Base-by-base conservation (phyloP, 495 filamentous ascomycete genomes). In the Podospora appendiculata region DNA sequence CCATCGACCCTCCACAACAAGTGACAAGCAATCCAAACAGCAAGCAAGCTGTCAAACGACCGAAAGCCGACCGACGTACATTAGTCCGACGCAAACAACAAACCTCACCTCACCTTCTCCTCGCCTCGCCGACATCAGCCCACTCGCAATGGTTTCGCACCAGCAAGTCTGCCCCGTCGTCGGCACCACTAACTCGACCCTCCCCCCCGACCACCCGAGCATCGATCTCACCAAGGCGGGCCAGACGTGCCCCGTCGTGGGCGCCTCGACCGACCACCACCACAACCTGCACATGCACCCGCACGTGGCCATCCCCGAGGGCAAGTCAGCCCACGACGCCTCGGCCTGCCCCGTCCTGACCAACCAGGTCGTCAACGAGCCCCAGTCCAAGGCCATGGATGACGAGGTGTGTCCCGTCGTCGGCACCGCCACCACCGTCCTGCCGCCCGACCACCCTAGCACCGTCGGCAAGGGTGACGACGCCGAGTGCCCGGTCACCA, bases 401-500 rank as follows among this genome's bases (percentile, higher is more conserved):
- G 72, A 74, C 58, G 58, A 66, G 16, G 66, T 75, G 13, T 75
- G 72, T 48, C 72, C 72, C 53, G 71, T 75, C 12, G 70, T 72
- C 32, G 72, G 71, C 4, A 70, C 72, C 39, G 72, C 69, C 1
- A 75, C 72, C 11, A 71, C 69, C 0, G 66, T 73, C 40, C 66
- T 75, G 9, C 71, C 72, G 14, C 70, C 70, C 10, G 59, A 73
- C 35, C 73, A 79, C 49, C 75, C 73, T 7, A 63, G 54, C 17
- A 72, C 70, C 7, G 62, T 66, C 1, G 70, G 62, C 47, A 67
- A 64, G 48, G 56, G 52, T 8, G 72, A 73, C 53, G 71, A 73
- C 10, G 68, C 57, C 19, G 69, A 70, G 45, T 79, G 78, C 55
- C 75, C 75, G 6, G 65, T 80, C 41, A 77, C 74, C 25, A 74